Evolutionary conservation across 1,139 yeast genomes (phyloP).

Genomic region (Candida tropicalis): DNA sequence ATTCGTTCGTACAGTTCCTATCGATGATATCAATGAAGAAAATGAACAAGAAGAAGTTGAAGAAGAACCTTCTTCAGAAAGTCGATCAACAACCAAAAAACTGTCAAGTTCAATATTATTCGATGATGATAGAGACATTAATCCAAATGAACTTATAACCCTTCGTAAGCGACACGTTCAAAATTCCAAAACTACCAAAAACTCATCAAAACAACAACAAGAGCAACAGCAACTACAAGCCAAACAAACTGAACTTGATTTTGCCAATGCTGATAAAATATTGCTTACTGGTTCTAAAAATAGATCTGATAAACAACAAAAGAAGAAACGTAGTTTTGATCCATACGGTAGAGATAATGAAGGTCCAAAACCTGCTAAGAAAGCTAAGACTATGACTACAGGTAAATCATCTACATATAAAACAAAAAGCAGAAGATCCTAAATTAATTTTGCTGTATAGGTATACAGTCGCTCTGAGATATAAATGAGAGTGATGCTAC

Average conservation of each 20-base stretch:
- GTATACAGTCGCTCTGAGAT: too few relatives aligned
- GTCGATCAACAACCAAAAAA: not conserved
- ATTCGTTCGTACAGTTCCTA: slow-evolving; percentile 8
- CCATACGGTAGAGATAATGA: slow-evolving; percentile 54
- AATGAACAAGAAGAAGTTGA: slow-evolving; percentile 11
- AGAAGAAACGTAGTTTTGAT: slow-evolving; percentile 55
- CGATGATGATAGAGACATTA: slow-evolving; percentile 20
- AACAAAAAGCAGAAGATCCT: slow-evolving; percentile 20
- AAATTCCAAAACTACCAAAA: slow-evolving; percentile 18
- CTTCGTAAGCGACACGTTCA: slow-evolving; percentile 36
- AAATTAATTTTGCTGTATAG: too few relatives aligned
- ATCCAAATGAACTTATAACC: slow-evolving; percentile 58
- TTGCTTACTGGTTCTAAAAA: slow-evolving; percentile 31
- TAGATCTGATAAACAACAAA: slow-evolving; percentile 26
- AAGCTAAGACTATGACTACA: slow-evolving; percentile 35
- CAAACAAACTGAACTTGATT: slow-evolving; percentile 41
- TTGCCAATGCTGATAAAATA: slow-evolving; percentile 51
- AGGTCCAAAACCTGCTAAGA: slow-evolving; percentile 57
- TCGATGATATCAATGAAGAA: slow-evolving; percentile 20
- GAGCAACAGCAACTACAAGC: slow-evolving; percentile 7
- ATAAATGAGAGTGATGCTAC: too few relatives aligned
- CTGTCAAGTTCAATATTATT: slow-evolving; percentile 10
- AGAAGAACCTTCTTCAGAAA: slow-evolving; percentile 1
- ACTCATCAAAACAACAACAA: not conserved
- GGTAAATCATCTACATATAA: slow-evolving; percentile 56